Percentiles rank a stretch among this genome's conserved stretches.
Evolutionary conservation across 1,284 basidiomycete species (phyloP).

Genomic region (Sphaerobolus stellatus): DNA sequence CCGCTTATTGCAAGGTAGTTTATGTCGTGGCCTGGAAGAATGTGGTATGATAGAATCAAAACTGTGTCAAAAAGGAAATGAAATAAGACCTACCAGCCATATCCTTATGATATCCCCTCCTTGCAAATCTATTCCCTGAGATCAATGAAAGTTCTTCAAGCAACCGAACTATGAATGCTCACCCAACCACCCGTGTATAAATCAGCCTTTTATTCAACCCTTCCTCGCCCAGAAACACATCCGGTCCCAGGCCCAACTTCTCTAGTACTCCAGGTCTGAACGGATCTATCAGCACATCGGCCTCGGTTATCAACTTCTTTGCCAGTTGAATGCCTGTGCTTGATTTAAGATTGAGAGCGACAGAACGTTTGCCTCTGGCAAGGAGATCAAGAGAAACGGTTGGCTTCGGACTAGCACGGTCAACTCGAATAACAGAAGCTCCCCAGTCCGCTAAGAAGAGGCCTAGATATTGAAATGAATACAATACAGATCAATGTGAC

Average conservation of each 20-base stretch:
- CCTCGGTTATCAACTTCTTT: constrained; percentile 57
- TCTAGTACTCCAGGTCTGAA: constrained; percentile 85
- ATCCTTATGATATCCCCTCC: constrained; percentile 53
- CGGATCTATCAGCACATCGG: constrained; percentile 81
- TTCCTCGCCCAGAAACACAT: constrained; percentile 59
- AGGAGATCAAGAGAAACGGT: constrained; percentile 49
- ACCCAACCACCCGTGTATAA: constrained; percentile 70
- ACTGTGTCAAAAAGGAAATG: neutral
- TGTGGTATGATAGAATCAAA: neutral
- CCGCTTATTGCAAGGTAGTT: constrained; percentile 86
- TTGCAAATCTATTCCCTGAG: constrained; percentile 1
- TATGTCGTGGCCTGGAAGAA: constrained; percentile 68
- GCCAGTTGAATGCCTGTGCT: constrained; percentile 59
- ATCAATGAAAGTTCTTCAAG: neutral
- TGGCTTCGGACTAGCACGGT: constrained; percentile 55
- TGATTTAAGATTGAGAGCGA: constrained; percentile 66
- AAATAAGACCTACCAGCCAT: constrained; percentile 57
- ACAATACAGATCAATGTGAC: neutral
- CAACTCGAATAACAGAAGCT: constrained; percentile 75
- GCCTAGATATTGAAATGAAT: constrained; percentile 26
- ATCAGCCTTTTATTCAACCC: constrained; percentile 61
- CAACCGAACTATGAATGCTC: constrained; percentile 21
- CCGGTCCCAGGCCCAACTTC: constrained; percentile 72
- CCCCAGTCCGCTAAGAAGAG: constrained; percentile 80
- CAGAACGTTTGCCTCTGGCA: constrained; percentile 71